phyloP scores from a whole-genome alignment of 345 rosid genomes.

The Eucalyptus globulus region DNA sequence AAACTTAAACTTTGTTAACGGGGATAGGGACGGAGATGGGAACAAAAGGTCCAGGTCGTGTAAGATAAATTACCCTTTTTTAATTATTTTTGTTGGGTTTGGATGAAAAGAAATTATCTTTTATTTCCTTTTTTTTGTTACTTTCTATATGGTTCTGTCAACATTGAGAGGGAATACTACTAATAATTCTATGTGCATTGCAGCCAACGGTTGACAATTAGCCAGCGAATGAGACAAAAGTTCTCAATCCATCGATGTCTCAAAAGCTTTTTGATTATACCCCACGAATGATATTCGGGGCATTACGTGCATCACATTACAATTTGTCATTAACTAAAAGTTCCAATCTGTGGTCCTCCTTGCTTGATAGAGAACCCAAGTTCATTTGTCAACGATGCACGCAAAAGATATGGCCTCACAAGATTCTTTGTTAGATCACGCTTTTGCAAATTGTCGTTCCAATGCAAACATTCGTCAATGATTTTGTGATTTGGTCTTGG shows the following conservation, averaged over 20 bases:
- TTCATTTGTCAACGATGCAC: not conserved
- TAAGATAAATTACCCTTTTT: not conserved
- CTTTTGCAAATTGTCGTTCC: not conserved
- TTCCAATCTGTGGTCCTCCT: not conserved
- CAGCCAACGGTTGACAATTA: not conserved
- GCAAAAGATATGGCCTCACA: not conserved
- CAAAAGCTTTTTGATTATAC: fast-evolving
- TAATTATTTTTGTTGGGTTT: not conserved
- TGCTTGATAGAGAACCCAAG: not conserved
- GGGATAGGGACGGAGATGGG: not conserved
- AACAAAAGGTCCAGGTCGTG: fast-evolving
- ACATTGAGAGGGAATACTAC: not conserved
- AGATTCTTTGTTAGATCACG: not conserved
- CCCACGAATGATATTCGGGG: not conserved
- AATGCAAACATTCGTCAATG: not conserved
- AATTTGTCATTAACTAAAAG: not conserved
- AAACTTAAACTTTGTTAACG: not conserved
- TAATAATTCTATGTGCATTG: not conserved
- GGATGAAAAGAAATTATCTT: not conserved
- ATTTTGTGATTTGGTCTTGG: fast-evolving
- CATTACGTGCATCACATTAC: not conserved
- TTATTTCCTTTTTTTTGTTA: not conserved
- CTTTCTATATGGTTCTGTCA: not conserved
- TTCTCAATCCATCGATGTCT: not conserved
- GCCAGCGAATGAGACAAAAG: not conserved